Base-by-base conservation (phyloP, 495 filamentous ascomycete genomes). In the Aspergillus coremiiformis region DNA sequence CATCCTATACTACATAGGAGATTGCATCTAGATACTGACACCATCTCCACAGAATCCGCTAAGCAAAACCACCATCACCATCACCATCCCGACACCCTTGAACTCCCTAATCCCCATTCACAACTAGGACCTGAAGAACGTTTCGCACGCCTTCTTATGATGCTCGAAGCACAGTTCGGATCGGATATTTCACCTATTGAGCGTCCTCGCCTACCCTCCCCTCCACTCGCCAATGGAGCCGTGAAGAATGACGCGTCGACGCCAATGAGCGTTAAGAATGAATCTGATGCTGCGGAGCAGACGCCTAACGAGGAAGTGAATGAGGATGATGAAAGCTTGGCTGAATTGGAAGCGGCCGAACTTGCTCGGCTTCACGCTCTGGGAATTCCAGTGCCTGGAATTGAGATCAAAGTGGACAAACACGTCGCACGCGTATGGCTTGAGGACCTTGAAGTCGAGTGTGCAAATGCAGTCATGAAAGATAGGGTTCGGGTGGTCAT, bases 131-230 rank as follows among this genome's bases (percentile, higher is more conserved):
- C 89, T 0, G 73, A 81, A 22, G 87, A 93, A 56, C 84, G 88
- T 23, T 78, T 97, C 39, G 74, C 81, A 22, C 85, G 92, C 26
- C 81, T 98, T 24, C 85, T 89, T 68, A 87, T 96, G 81, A 95
- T 97, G 76, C 85, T 98, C 21, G 94, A 98, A 71, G 87, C 90
- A 2, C 93, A 98, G 64, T 98, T 98, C 60, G 94, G 93, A 37
- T 75, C 79, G 17, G 79, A 89, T 44, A 83, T 87, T 56, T 69
- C 75, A 0, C 90, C 90, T 0, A 84, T 97, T 58, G 76, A 82
- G 21, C 75, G 76, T 0, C 88, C 89, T 4, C 83, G 82, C 45
- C 58, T 84, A 4, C 66, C 65, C 5, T 39, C 65, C 0, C 57
- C 70, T 26, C 11, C 42, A 32, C 55, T 73, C 10, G 73, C 73